Conservation (phyloP, 208 protist genomes). For the Trichomonas vaginalis region DNA sequence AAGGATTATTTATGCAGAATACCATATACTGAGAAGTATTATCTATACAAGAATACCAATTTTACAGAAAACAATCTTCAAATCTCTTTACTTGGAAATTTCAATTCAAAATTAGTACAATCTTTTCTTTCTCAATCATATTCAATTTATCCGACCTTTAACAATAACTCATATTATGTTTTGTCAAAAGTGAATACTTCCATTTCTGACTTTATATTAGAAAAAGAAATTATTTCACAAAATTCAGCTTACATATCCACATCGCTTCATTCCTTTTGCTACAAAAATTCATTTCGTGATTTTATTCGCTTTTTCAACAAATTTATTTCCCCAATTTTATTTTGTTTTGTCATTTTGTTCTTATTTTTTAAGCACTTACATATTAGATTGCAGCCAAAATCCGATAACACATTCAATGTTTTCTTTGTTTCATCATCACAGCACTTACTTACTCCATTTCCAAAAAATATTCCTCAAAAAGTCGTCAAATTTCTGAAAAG, state of each 20-base stretch:
- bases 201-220: too few relatives aligned
- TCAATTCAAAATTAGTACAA: neutral
- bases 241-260: too few relatives aligned
- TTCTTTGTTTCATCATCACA: neutral
- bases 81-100: neutral
- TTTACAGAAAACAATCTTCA: neutral
- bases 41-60: neutral
- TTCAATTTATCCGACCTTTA: too few relatives aligned
- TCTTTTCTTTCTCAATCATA: neutral
- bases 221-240: too few relatives aligned
- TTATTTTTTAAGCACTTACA: neutral
- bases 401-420: neutral
- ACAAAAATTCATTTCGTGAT: too few relatives aligned
- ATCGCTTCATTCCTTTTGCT: too few relatives aligned
- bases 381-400: neutral
- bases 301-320: too few relatives aligned
- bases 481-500: neutral
- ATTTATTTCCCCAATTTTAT: too few relatives aligned
- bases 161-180: too few relatives aligned
- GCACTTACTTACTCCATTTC: neutral
- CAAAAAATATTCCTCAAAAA: neutral
- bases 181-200: too few relatives aligned
- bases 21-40: neutral
- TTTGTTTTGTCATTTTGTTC: neutral
- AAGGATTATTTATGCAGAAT: neutral